These are phyloP conservation scores for Populus simonii DNA, from an alignment of 345 rosid species.

Conservation along the genomic window DNA sequence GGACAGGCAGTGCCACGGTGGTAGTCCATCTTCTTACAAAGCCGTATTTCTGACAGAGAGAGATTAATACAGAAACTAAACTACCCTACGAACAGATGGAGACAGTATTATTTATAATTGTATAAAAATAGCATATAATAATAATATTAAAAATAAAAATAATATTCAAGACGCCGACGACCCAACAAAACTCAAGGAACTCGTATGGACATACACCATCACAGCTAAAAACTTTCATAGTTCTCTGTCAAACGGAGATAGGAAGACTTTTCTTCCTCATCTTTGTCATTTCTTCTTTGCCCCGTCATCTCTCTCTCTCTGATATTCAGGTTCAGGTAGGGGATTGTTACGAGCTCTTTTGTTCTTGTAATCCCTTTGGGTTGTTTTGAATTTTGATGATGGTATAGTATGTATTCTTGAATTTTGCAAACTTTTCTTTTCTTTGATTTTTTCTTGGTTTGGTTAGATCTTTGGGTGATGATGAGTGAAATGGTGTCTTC, in stretches of 20 bases:
- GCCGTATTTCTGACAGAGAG: conserved; percentile 17
- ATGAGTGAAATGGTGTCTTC: conserved; percentile 5
- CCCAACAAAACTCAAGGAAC: conserved; percentile 9
- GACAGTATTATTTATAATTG: background rate
- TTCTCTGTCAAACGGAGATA: background rate
- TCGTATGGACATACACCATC: background rate
- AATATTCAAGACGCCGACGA: conserved; percentile 22
- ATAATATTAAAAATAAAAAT: background rate
- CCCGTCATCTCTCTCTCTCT: background rate
- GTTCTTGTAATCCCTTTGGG: background rate
- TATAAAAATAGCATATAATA: background rate
- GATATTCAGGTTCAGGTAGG: conserved; percentile 7
- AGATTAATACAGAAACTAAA: background rate
- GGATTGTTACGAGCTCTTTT: conserved; percentile 1
- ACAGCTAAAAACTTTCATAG: background rate
- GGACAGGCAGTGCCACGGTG: background rate
- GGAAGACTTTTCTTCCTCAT: background rate
- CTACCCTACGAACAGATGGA: background rate
- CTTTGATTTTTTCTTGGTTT: background rate
- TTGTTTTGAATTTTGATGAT: background rate
- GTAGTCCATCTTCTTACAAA: background rate
- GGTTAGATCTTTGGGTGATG: conserved; percentile 22
- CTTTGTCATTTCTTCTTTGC: background rate
- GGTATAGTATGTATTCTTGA: background rate
- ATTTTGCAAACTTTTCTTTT: background rate